Evolutionary conservation across 768 basidiomycete species (phyloP), one percentile per base, ranked within the genome.

Genomic region (Chalciporus sphaerocephalus): DNA sequence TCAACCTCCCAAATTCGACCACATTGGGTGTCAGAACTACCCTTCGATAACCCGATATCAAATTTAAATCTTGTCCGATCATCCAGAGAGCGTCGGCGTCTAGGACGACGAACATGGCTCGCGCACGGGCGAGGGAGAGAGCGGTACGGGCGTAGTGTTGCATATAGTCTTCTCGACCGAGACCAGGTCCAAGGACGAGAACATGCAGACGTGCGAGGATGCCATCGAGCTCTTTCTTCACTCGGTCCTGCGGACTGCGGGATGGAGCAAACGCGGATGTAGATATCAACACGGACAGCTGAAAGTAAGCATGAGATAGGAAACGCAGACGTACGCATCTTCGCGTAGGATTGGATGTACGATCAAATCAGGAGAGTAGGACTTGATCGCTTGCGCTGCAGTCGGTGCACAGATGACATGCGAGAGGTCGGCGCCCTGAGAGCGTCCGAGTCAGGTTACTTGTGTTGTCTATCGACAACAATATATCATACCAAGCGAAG

Each of bases 321-420:
- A 20, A 32, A 23, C n/a, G 20, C 9, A 33, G 43, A 68, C 83
- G 48, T 65, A 88, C 83, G 71, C 67, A 40, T 83, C 77, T 61
- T 85, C 77, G 22, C 75, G 69, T 5, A 99, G 75, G 44, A 98
- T 90, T 2, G 92, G 94, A 59, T 99, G 95, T 0, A 99, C 96
- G 59, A 99, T 99, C 35, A 99, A 69, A 67, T 99, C 94, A 2
- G 93, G 93, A 4, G 91, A 94, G 65, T 97, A 99, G 0, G 89
- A 86, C 69, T 99, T 99, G 74, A 99, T 99, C 36, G 92, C 87
- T 5, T 76, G 76, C 21, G 92, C 92, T 6, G 96, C 95, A 0
- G 80, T 82, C 0, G 95, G 95, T 6, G 94, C 85, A 69, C 96
- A 99, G 44, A 98, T 95, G 47, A 98, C 91, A 74, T 98, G 96